Conservation (phyloP, 768 basidiomycete genomes). For the Auricularia heimuer region DNA sequence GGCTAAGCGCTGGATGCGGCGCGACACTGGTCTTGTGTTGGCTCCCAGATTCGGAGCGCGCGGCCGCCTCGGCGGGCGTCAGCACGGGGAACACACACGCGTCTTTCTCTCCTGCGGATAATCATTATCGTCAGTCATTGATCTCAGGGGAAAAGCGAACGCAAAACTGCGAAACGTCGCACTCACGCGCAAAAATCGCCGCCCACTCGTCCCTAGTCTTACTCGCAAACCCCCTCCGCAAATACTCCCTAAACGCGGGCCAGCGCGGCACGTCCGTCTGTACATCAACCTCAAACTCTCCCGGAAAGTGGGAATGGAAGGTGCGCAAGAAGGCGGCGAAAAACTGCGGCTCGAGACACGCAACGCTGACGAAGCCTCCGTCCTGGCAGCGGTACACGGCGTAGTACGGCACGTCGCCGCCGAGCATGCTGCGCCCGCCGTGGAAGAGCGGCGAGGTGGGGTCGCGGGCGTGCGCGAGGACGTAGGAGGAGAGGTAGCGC, state of each 20-base stretch:
- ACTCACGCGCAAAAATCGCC: conserved; percentile 48
- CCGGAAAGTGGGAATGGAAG: conserved; percentile 43
- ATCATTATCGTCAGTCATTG: no score
- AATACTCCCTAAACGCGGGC: conserved; percentile 45
- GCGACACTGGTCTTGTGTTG: conserved; percentile 27
- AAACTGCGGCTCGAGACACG: conserved; percentile 66
- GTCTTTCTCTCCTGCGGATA: conserved; percentile 25
- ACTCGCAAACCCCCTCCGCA: conserved; percentile 53
- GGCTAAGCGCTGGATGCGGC: conserved; percentile 41
- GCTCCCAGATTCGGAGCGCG: conserved; percentile 21
- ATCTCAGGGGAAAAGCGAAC: no score
- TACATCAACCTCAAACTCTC: conserved; percentile 30
- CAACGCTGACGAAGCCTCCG: conserved; percentile 67
- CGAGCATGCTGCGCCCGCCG: conserved; percentile 41
- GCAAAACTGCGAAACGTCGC: no score
- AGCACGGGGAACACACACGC: conserved; percentile 66
- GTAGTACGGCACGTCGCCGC: conserved; percentile 75
- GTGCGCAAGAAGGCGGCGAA: conserved; percentile 48
- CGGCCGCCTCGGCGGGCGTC: conserved; percentile 48
- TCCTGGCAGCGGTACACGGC: conserved; percentile 63
- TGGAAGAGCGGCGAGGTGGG: conserved; percentile 26
- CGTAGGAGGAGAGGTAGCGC: conserved; percentile 67
- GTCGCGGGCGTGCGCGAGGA: conserved; percentile 39
- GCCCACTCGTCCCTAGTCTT: conserved; percentile 63
- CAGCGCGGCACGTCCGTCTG: conserved; percentile 43